Base-by-base conservation (phyloP, 2,329 filamentous ascomycete genomes). In the Aspergillus costaricaensis region DNA sequence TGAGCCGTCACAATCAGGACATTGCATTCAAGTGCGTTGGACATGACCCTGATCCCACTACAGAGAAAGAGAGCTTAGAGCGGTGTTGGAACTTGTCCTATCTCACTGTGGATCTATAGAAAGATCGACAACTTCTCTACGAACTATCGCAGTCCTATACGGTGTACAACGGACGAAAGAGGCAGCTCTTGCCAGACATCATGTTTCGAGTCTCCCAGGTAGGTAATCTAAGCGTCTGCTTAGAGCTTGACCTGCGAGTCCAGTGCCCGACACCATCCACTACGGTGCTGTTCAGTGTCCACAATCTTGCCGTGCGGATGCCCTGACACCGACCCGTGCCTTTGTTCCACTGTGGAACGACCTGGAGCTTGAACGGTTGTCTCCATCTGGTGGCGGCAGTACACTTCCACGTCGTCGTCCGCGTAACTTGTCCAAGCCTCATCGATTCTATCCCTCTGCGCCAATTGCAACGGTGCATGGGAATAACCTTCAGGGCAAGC, bases 301-400 rank as follows among this genome's bases (percentile, higher is more conserved):
- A 44, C 41, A 43, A 44, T 14, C 17, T 30, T 50, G 25, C 47
- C 47, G 23, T 50, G 23, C 47, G 47, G 47, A 50, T 50, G 27
- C 47, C 10, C 47, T 50, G 47, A n/a, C 15, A 27, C 44, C 21
- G 47, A 30, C 47, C 47, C 47, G 25, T 6, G 25, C 17, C 25
- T 27, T 30, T 12, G 47, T 50, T 50, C 47, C 47, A 50, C 47
- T 30, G 47, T 50, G 47, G 47, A 50, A 50, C 47, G 12, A 30
- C n/a, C 15, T 50, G 27, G 25, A 50, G 47, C 47, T 50, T 32
- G 47, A 32, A 32, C 27, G 25, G 47, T 15, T 27, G 23, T 44
- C 21, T 19, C 41, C 44, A 27, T 49, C 21, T 27, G 44, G 19
- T 50, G 47, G 47, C 47, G 47, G 47, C 23, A 32, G 47, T n/a